Evolutionary conservation across 345 rosid genomes (phyloP).

Genomic region (Erodium maritimum): DNA sequence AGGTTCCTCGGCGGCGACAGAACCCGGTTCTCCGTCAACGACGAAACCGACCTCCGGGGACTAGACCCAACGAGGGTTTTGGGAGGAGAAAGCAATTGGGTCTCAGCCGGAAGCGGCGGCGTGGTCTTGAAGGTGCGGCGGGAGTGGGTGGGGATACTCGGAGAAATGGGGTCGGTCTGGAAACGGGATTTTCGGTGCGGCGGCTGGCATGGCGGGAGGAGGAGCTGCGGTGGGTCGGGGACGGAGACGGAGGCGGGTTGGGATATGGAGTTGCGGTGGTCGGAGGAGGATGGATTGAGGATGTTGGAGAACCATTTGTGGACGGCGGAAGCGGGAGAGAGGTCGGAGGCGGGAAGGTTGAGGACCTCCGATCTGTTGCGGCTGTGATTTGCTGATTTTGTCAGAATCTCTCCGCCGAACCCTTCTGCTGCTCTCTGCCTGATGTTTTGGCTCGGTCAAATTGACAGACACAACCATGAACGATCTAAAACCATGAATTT

Average conservation of each 20-base stretch:
- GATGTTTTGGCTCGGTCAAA: constrained; percentile 14
- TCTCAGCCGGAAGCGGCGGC: constrained; percentile 14
- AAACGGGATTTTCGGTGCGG: constrained; percentile 34
- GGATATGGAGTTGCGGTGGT: not conserved
- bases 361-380: constrained; percentile 24
- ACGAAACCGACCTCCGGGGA: constrained; percentile 31
- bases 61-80: too few relatives aligned
- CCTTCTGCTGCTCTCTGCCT: constrained; percentile 40
- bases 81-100: constrained; percentile 36
- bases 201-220: constrained; percentile 32
- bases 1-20: constrained; percentile 48
- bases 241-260: constrained; percentile 13
- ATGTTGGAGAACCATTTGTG: constrained; percentile 39
- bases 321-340: constrained; percentile 22
- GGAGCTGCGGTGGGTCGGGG: constrained; percentile 1
- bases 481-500: too few relatives aligned
- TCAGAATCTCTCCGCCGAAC: constrained; percentile 44
- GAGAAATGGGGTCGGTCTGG: constrained; percentile 24
- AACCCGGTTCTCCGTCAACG: constrained; percentile 18
- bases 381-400: constrained; percentile 34
- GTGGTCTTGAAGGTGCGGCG: constrained; percentile 23
- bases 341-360: constrained; percentile 20
- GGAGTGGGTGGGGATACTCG: constrained; percentile 22
- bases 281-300: constrained; percentile 27
- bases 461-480: too few relatives aligned